A percentile compares a stretch with the other conserved stretches of the same genome.
Evolutionary conservation across 495 filamentous ascomycete species (phyloP).

Genomic region (Neurospora sp.): DNA sequence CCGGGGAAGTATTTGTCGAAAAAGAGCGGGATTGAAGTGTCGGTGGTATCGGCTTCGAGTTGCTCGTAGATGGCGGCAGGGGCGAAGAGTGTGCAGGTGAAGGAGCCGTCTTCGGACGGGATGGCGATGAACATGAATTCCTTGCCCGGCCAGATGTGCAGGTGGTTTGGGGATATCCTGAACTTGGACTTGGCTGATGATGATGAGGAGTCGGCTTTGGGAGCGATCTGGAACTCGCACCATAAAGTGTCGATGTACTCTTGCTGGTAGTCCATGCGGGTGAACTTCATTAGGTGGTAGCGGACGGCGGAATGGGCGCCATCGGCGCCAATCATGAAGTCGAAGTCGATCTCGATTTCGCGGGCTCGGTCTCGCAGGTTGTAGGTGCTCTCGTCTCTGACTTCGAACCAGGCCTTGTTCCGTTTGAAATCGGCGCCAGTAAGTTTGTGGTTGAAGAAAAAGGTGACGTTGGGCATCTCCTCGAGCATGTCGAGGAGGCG

Average conservation of each 20-base stretch:
- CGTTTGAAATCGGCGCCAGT: slow-evolving; percentile 72
- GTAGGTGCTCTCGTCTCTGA: slow-evolving; percentile 20
- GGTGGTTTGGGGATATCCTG: slow-evolving; percentile 74
- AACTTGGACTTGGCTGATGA: slow-evolving; percentile 44
- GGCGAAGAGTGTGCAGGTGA: slow-evolving; percentile 92
- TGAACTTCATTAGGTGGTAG: slow-evolving; percentile 90
- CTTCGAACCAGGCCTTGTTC: slow-evolving; percentile 82
- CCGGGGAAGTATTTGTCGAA: slow-evolving; percentile 78
- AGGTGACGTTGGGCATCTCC: slow-evolving; percentile 70
- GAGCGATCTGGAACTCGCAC: slow-evolving; percentile 85
- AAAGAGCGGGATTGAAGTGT: slow-evolving; percentile 47
- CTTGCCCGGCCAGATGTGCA: slow-evolving; percentile 94
- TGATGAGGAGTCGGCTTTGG: slow-evolving; percentile 12
- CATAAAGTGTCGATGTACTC: slow-evolving; percentile 94
- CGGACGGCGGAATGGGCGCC: slow-evolving; percentile 85
- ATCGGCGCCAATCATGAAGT: slow-evolving; percentile 91
- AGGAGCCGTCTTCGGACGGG: slow-evolving; percentile 78
- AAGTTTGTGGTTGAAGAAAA: slow-evolving; percentile 88
- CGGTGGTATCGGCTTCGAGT: slow-evolving; percentile 45
- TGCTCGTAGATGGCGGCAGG: slow-evolving; percentile 47
- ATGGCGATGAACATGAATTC: slow-evolving; percentile 98
- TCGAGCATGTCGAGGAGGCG: slow-evolving; percentile 78
- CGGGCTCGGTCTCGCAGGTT: slow-evolving; percentile 14
- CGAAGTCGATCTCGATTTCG: slow-evolving; percentile 70
- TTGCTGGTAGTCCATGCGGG: slow-evolving; percentile 81